Base-by-base conservation (phyloP, 2,329 filamentous ascomycete genomes). In the Chaetomium olivaceum region DNA sequence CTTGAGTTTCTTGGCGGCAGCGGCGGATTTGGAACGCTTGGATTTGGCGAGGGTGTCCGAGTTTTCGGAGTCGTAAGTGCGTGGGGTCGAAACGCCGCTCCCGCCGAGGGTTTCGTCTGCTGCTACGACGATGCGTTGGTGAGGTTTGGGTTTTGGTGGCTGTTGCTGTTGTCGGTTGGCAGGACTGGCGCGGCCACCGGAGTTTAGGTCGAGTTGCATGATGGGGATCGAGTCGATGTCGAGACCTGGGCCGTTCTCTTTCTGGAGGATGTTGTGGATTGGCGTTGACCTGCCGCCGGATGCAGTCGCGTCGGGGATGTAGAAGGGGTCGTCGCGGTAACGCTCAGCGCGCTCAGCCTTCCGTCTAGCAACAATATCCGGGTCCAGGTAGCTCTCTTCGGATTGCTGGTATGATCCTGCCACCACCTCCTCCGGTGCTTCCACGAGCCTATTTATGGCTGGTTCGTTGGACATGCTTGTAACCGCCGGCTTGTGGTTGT, bases 211-310 rank as follows among this genome's bases (percentile, higher is more conserved):
- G 56, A 99, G 83, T 75, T 96, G 89, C 88, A 99, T 95, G 73
- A 99, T 94, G 2, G 95, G 95, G 72, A 99, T 99, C 1, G 92
- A 87, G 77, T 99, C 95, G 52, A 99, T 89, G 74, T 99, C 94
- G 9, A 98, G 80, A 54, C 91, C 90, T 2, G 89, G 88, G 1
- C 89, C 89, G 74, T 94, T 93, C 64, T 87, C 87, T 65, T 83
- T 87, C 65, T 87, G 84, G 3, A 91, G 80, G 64, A 95, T 92
- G 69, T 87, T 91, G 73, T 94, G 91, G 58, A 95, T 88, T 0
- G 91, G 91, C 0, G 91, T 94, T 0, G 90, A 89, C 6, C 85
- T 85, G 39, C 87, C 86, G 25, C 69, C 69, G 39, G 74, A 71
- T 31, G 70, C 48, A 59, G 69, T 66, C 25, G 70, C 67, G 23